A percentile compares a stretch with the other conserved stretches of the same genome.
Evolutionary conservation across 805 yeast genomes (phyloP).

Genomic region (Barnettozyma botsteinii): DNA sequence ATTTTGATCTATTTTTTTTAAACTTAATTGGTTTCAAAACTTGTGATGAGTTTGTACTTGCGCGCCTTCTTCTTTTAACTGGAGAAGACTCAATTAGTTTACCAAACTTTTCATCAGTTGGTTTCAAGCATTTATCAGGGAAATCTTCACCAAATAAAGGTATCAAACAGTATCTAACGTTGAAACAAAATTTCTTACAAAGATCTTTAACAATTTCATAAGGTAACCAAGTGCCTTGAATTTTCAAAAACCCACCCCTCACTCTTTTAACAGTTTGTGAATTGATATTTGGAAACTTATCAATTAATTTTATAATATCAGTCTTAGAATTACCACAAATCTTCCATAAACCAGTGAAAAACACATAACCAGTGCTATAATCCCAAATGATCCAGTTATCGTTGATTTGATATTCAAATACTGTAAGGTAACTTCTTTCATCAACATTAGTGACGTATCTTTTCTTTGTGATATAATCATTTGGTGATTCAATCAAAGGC

Average conservation of each 20-base stretch:
- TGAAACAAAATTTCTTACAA: constrained; percentile 71
- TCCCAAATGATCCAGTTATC: constrained; percentile 68
- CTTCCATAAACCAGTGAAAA: constrained; percentile 86
- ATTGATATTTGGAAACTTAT: constrained; percentile 18
- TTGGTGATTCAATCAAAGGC: background rate
- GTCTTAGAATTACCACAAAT: constrained; percentile 64
- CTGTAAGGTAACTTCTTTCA: constrained; percentile 63
- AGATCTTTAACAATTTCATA: constrained; percentile 57
- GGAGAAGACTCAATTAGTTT: constrained; percentile 16
- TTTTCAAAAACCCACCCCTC: constrained; percentile 85
- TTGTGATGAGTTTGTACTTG: constrained; percentile 6
- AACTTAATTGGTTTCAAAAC: background rate
- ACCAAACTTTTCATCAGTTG: constrained; percentile 20
- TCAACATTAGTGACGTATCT: constrained; percentile 71
- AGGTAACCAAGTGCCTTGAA: constrained; percentile 94
- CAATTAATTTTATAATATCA: constrained; percentile 66
- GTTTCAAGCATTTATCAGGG: constrained; percentile 29
- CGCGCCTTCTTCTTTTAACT: constrained; percentile 9
- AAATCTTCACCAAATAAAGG: constrained; percentile 77
- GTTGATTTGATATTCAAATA: constrained; percentile 63
- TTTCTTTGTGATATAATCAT: constrained; percentile 25
- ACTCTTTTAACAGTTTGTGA: constrained; percentile 47
- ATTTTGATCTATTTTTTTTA: constrained; percentile 19
- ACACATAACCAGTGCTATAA: constrained; percentile 77
- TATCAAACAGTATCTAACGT: constrained; percentile 65